Conservation (phyloP, 2,329 filamentous ascomycete genomes). For the Phaeosphaeriaceae sp. region DNA sequence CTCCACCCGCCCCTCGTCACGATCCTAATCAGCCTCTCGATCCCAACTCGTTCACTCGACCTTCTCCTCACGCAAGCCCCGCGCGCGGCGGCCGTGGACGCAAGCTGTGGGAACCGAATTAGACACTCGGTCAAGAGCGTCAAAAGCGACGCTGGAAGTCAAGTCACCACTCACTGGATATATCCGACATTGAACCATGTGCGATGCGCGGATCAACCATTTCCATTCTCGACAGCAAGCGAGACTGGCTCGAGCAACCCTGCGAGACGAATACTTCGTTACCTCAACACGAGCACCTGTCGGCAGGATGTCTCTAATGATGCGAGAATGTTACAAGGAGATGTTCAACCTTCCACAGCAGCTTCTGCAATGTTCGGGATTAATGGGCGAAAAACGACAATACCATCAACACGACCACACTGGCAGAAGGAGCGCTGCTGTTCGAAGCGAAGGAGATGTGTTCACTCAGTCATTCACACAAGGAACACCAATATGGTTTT, state of each 20-base stretch:
- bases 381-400: background rate
- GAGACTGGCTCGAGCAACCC: background rate
- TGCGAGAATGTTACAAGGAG: background rate
- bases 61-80: conserved; percentile 34
- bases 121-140: conserved; percentile 16
- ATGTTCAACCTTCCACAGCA: background rate
- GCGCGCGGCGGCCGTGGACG: conserved; percentile 43
- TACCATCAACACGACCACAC: background rate
- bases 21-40: conserved; percentile 49
- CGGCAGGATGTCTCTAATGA: background rate
- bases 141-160: conserved; percentile 7
- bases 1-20: conserved; percentile 34
- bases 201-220: background rate
- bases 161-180: background rate
- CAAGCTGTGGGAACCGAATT: conserved; percentile 52
- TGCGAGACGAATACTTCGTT: background rate
- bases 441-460: background rate
- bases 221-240: background rate
- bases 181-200: background rate
- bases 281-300: background rate
- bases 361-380: background rate
- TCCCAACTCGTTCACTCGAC: conserved; percentile 49
- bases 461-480: background rate
- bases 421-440: background rate
- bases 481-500: background rate